Evolutionary conservation across 2,329 filamentous ascomycete genomes (phyloP).

Genomic region (Neoscytalidium dimidiatum): DNA sequence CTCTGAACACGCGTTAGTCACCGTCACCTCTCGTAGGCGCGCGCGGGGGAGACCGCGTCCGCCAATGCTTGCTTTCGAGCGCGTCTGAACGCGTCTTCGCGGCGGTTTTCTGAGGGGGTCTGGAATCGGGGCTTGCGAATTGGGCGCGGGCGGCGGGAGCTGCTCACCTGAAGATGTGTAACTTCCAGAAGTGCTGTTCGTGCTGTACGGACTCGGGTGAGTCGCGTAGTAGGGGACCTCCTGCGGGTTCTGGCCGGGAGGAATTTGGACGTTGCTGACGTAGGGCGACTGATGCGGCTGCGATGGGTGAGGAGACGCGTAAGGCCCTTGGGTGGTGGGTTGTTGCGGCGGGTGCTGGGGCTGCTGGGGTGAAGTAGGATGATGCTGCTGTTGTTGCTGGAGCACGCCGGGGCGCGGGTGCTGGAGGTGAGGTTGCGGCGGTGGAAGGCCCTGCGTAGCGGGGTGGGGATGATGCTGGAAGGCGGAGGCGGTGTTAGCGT

Average conservation of each 20-base stretch:
- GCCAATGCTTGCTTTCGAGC: not conserved
- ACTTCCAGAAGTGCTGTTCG: conserved; percentile 76
- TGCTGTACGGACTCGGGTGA: conserved; percentile 80
- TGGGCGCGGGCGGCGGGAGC: conserved; percentile 9
- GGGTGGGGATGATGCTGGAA: conserved; percentile 74
- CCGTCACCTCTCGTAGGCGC: not conserved
- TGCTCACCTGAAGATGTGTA: conserved; percentile 70
- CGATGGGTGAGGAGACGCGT: conserved; percentile 65
- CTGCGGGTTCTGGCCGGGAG: conserved; percentile 62
- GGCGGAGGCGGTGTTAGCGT: conserved; percentile 20
- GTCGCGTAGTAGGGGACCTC: conserved; percentile 69
- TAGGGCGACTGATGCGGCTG: conserved; percentile 61
- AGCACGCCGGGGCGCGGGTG: conserved; percentile 73
- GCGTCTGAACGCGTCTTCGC: conserved; percentile 4
- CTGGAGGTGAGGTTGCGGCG: conserved; percentile 60
- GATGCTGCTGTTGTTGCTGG: conserved; percentile 62
- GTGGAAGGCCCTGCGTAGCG: conserved; percentile 70
- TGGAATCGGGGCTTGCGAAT: not conserved
- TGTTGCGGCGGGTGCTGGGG: conserved; percentile 58
- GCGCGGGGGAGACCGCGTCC: not conserved
- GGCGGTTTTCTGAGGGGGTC: not conserved
- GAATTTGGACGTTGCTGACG: conserved; percentile 64
- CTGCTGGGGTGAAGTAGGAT: conserved; percentile 64
- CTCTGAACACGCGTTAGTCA: conserved; percentile 65
- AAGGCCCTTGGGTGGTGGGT: conserved; percentile 58